These are phyloP conservation scores for Leptographium lundbergii DNA, from an alignment of 2,329 filamentous ascomycete species.

Conservation along the genomic window DNA sequence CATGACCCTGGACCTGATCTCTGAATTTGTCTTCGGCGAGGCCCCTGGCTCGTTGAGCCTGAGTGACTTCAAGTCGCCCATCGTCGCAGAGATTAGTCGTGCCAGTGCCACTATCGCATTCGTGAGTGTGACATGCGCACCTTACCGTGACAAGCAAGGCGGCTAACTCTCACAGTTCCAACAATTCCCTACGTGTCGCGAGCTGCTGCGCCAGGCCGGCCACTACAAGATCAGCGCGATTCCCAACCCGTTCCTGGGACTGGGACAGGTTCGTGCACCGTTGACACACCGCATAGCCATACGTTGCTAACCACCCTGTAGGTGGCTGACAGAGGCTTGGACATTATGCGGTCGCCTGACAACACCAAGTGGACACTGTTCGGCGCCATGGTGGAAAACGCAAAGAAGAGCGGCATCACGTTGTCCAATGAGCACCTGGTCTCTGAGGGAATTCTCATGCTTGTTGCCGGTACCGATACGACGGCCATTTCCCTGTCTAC, in stretches of 20 bases:
- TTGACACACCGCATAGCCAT: neutral
- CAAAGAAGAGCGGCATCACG: neutral
- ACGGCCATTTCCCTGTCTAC: neutral
- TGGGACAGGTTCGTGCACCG: neutral
- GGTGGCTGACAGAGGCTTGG: neutral
- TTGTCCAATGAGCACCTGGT: neutral
- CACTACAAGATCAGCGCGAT: neutral
- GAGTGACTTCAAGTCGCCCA: neutral
- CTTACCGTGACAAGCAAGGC: neutral
- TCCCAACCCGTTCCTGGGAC: neutral
- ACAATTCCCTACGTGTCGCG: neutral
- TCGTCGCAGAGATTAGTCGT: neutral
- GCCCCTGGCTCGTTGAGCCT: neutral
- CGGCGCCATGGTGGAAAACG: neutral
- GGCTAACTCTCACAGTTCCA: neutral
- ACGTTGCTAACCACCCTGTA: neutral
- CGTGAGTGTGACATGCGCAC: neutral
- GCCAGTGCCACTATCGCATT: neutral
- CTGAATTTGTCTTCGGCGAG: neutral
- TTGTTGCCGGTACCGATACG: neutral
- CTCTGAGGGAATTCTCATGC: neutral
- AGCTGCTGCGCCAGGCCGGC: neutral
- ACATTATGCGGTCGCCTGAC: neutral
- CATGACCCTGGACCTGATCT: neutral
- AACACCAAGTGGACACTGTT: neutral